phyloP scores from a whole-genome alignment of 2,329 filamentous ascomycete genomes.

The Neopestalotiopsis sp. region DNA sequence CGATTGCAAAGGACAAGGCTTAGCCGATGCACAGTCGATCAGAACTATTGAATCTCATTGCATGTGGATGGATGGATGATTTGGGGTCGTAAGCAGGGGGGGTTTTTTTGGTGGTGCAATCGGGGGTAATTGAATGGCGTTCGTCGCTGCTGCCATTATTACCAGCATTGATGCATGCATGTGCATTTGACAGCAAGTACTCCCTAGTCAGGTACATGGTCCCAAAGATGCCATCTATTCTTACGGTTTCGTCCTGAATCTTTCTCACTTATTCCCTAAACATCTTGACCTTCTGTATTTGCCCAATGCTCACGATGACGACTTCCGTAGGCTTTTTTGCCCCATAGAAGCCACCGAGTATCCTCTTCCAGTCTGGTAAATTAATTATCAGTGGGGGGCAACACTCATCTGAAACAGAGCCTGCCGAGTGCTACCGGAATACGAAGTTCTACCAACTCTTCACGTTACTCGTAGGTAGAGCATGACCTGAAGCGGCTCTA shows the following conservation, averaged over 20 bases:
- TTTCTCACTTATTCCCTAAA: neutral
- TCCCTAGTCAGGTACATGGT: too few relatives aligned
- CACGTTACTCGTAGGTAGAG: neutral
- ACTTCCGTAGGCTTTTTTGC: neutral
- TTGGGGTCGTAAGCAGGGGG: too few relatives aligned
- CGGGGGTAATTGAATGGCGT: too few relatives aligned
- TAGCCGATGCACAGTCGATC: slow-evolving; percentile 1
- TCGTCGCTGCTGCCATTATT: too few relatives aligned
- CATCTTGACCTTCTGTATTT: slow-evolving; percentile 1
- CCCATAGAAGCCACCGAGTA: neutral
- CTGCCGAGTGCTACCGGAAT: neutral
- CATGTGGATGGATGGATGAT: too few relatives aligned
- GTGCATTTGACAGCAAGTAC: too few relatives aligned
- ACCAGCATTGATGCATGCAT: too few relatives aligned
- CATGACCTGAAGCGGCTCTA: neutral
- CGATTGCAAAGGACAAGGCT: neutral
- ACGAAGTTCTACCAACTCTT: neutral
- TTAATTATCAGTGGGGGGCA: neutral
- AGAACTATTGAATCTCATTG: neutral
- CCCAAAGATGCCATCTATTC: neutral
- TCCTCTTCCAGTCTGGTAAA: too few relatives aligned
- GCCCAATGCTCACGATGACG: neutral
- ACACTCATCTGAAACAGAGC: neutral
- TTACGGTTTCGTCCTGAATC: neutral
- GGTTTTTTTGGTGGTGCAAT: too few relatives aligned